A percentile compares a stretch with the other conserved stretches of the same genome.
Evolutionary conservation across 2,329 filamentous ascomycete genomes (phyloP).

Genomic region (Nigrograna mackinnonii): DNA sequence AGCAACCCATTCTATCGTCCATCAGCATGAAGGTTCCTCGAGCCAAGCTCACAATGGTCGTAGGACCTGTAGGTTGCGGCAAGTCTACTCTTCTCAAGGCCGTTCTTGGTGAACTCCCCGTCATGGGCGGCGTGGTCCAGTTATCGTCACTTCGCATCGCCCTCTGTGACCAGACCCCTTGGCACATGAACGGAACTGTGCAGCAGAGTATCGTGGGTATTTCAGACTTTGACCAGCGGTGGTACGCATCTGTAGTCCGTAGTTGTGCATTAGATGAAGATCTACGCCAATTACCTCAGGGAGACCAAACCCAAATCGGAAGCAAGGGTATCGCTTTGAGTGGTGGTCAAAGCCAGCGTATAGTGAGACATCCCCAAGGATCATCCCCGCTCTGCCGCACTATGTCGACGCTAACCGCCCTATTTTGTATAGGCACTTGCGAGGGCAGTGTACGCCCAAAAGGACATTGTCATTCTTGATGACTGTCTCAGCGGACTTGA

Average conservation of each 20-base stretch:
- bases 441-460: constrained; percentile 54
- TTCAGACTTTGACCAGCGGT: constrained; percentile 38
- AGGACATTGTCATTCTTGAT: constrained; percentile 53
- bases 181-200: constrained; percentile 42
- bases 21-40: constrained; percentile 47
- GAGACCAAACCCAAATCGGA: constrained; percentile 51
- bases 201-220: constrained; percentile 41
- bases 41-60: constrained; percentile 51
- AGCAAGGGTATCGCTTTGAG: constrained; percentile 56
- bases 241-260: constrained; percentile 40
- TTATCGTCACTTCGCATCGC: constrained; percentile 36
- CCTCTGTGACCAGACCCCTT: constrained; percentile 42
- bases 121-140: constrained; percentile 33
- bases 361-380: constrained; percentile 35
- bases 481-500: constrained; percentile 58
- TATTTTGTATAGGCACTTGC: constrained; percentile 49
- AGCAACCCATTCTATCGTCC: constrained; percentile 43
- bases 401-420: constrained; percentile 10
- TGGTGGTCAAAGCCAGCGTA: constrained; percentile 57
- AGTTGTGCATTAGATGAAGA: constrained; percentile 39
- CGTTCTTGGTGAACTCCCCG: constrained; percentile 36
- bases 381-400: constrained; percentile 15
- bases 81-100: constrained; percentile 53
- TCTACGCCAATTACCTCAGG: constrained; percentile 33
- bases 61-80: constrained; percentile 57